These are phyloP conservation scores for Aspergillus affinis DNA, from an alignment of 495 filamentous ascomycete species.

Conservation along the genomic window DNA sequence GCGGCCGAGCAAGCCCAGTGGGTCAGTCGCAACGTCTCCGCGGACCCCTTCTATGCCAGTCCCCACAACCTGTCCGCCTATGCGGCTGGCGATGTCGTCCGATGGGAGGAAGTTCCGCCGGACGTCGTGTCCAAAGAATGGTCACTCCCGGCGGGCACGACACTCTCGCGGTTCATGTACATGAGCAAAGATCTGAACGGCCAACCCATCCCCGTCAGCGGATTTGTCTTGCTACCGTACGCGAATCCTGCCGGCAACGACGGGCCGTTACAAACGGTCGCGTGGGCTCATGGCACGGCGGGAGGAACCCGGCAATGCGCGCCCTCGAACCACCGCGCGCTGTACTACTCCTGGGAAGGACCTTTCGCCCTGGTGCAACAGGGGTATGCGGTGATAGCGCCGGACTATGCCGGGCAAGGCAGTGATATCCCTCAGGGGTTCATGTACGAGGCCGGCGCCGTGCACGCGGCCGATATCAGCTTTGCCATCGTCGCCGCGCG, in stretches of 20 bases:
- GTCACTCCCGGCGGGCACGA: not conserved
- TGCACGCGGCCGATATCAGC: constrained; percentile 8
- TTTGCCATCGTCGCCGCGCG: constrained; percentile 5
- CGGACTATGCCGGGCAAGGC: constrained; percentile 14
- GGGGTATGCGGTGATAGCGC: constrained; percentile 11
- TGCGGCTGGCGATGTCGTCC: constrained; percentile 4
- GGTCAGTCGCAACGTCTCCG: not conserved
- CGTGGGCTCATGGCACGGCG: constrained; percentile 12
- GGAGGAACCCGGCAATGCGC: constrained; percentile 9
- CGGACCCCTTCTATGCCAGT: constrained; percentile 9
- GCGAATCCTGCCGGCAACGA: not conserved
- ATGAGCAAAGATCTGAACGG: constrained; percentile 3
- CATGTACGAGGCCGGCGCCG: constrained; percentile 3
- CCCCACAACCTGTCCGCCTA: constrained; percentile 3
- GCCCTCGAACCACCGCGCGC: constrained; percentile 7
- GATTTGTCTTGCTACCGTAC: constrained; percentile 8
- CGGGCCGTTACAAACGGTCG: not conserved
- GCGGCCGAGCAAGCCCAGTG: not conserved
- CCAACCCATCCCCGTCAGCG: constrained; percentile 4
- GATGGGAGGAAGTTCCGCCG: constrained; percentile 6
- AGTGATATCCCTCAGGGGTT: constrained; percentile 1
- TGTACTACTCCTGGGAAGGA: constrained; percentile 4
- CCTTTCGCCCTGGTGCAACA: constrained; percentile 8
- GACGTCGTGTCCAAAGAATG: not conserved
- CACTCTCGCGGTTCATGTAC: constrained; percentile 10